Percentiles rank a stretch among this genome's conserved stretches.
These are phyloP conservation scores for Prunus mume DNA, from an alignment of 306 rosid species.

Conservation along the genomic window DNA sequence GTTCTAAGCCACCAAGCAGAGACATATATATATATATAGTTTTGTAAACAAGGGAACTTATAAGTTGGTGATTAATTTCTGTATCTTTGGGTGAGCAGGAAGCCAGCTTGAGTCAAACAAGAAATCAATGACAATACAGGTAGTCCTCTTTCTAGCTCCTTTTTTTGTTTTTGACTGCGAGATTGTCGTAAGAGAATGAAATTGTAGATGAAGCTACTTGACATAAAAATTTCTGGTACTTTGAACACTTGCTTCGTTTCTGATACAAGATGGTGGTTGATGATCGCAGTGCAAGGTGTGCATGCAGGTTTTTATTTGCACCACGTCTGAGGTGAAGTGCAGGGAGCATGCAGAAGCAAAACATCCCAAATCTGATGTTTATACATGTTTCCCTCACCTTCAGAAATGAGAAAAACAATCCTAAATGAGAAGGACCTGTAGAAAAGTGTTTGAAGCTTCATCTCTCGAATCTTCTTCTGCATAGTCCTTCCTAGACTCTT, in stretches of 20 bases:
- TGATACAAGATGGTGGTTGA: constrained; percentile 6
- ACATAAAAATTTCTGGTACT: not conserved
- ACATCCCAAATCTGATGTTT: constrained; percentile 58
- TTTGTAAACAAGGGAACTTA: not conserved
- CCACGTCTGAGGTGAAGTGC: constrained; percentile 61
- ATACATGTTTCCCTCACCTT: constrained; percentile 53
- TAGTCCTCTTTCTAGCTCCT: not conserved
- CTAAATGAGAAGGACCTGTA: not conserved
- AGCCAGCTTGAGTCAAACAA: constrained; percentile 55
- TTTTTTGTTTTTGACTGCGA: no score
- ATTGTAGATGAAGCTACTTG: not conserved
- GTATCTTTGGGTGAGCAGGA: constrained; percentile 20
- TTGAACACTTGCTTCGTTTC: not conserved
- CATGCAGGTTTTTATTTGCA: constrained; percentile 68
- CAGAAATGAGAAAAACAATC: constrained; percentile 26
- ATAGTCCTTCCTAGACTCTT: not conserved
- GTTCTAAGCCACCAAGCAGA: not conserved
- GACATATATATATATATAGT: not conserved
- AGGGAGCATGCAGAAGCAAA: constrained; percentile 66
- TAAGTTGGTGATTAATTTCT: not conserved
- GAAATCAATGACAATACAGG: constrained; percentile 53
- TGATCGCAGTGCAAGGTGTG: constrained; percentile 62
- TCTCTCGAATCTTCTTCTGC: not conserved
- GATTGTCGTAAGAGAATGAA: not conserved
- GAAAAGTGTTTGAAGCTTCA: constrained; percentile 12